Conservation (phyloP, 805 yeast genomes). For the Candida ficus region DNA sequence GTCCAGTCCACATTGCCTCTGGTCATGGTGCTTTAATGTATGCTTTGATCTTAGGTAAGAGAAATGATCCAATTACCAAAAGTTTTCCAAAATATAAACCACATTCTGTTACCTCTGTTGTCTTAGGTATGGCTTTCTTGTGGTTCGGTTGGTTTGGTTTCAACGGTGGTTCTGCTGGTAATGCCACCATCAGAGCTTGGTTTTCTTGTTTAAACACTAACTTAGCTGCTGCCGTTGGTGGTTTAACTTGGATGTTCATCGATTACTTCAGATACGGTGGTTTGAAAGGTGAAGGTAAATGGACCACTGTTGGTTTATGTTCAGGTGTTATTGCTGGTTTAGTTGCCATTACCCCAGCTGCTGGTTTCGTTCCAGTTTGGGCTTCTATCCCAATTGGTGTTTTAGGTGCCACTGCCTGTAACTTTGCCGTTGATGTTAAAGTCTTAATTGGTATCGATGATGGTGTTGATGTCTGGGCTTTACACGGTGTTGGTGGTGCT, state of each 20-base stretch:
- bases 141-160: constrained; percentile 98
- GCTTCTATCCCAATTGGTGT: constrained; percentile 80
- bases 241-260: constrained; percentile 87
- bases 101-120: constrained; percentile 84
- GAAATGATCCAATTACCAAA: constrained; percentile 65
- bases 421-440: constrained; percentile 81
- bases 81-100: constrained; percentile 88
- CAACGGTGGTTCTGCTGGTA: constrained; percentile 97
- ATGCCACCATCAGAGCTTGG: constrained; percentile 87
- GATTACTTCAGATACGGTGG: constrained; percentile 58
- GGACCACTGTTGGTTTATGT: constrained; percentile 92
- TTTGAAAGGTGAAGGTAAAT: constrained; percentile 52
- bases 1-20: constrained; percentile 92
- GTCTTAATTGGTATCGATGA: constrained; percentile 72
- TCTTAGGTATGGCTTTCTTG: constrained; percentile 96
- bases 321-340: constrained; percentile 91
- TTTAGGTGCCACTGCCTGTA: constrained; percentile 70
- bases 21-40: constrained; percentile 94
- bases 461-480: constrained; percentile 88
- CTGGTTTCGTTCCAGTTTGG: constrained; percentile 92
- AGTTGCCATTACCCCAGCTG: constrained; percentile 95
- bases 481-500: constrained; percentile 93
- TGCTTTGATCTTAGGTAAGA: constrained; percentile 86
- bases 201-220: constrained; percentile 91
- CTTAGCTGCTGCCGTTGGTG: constrained; percentile 90